These are phyloP conservation scores for Macrolepiota dolichaula DNA, from an alignment of 768 basidiomycete genomes.

Conservation along the genomic window DNA sequence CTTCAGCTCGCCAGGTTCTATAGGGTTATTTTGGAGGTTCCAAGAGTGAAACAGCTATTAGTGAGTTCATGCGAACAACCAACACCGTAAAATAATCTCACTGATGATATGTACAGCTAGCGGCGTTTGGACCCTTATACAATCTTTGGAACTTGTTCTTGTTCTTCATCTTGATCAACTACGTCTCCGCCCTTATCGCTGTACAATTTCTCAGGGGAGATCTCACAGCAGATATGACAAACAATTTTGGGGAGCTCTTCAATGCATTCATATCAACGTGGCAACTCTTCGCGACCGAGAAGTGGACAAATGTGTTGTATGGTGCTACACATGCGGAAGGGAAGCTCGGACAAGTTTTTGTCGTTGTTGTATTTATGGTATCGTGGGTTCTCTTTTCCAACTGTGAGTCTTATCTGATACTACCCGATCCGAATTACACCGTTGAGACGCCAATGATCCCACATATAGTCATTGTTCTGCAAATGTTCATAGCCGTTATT, in stretches of 20 bases:
- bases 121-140: slow-evolving; percentile 89
- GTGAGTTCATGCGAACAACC: slow-evolving; percentile 31
- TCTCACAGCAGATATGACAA: slow-evolving; percentile 42
- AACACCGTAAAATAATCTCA: not conserved
- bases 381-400: slow-evolving; percentile 92
- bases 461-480: slow-evolving; percentile 72
- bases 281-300: slow-evolving; percentile 89
- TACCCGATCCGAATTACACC: not conserved
- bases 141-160: slow-evolving; percentile 89
- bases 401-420: slow-evolving; percentile 48
- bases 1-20: slow-evolving; percentile 89
- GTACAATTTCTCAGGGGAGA: slow-evolving; percentile 88
- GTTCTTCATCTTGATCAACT: slow-evolving; percentile 86
- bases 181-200: slow-evolving; percentile 77
- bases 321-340: slow-evolving; percentile 57
- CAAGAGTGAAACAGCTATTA: slow-evolving; percentile 84
- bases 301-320: slow-evolving; percentile 85
- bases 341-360: slow-evolving; percentile 60
- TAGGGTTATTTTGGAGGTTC: slow-evolving; percentile 85
- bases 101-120: slow-evolving; percentile 45
- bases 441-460: not conserved
- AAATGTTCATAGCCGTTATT: slow-evolving; percentile 97
- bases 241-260: slow-evolving; percentile 82
- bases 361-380: slow-evolving; percentile 69
- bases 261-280: slow-evolving; percentile 86